Evolutionary conservation across 106 monocot species (phyloP), one percentile per base, ranked within the genome.

Genomic region (Allium sativum): DNA sequence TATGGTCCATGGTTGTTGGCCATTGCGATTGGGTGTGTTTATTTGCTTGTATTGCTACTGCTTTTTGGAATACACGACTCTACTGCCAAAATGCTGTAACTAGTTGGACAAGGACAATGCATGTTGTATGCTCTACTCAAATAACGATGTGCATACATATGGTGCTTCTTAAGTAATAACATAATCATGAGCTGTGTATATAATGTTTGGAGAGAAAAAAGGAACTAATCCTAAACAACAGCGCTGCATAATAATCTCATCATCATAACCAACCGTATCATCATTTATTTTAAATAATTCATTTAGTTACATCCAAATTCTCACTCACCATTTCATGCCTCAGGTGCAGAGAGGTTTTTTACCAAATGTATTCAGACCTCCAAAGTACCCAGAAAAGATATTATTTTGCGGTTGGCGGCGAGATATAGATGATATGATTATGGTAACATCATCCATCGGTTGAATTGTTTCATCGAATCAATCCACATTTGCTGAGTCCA

Each of bases 361-460:
- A 45, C 93, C 89, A 43, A 67, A 78, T 78, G 59, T 78, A 60
- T 60, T 71, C 15, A 73, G 62, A 67, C 89, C 85, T 63, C 70
- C 75, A 44, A 93, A 86, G 70, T 93, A 73, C 77, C 93, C 89
- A 64, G 93, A 93, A 68, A 93, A 78, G 65, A 89, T 93, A 65
- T 76, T 93, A 50, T 93, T 93, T 65, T 93, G 93, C 74, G 93
- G 93, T 50, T 93, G 93, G 93, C 77, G 93, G 1, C 93, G 93
- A 18, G 93, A 93, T 67, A 89, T 93, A 61, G 87, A 93, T 71
- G 93, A 93, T 67, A 89, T 93, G 93, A 93, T 93, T 68, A 89
- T 78, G 88, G 93, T 93, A 93, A 64, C 55, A 53, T 62, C 13
- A 47, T 10, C 1, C 31, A 15, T 51, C 9, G 10, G 8, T 59